phyloP scores from a whole-genome alignment of 2,329 filamentous ascomycete species.

The Cordyceps pruinosa region DNA sequence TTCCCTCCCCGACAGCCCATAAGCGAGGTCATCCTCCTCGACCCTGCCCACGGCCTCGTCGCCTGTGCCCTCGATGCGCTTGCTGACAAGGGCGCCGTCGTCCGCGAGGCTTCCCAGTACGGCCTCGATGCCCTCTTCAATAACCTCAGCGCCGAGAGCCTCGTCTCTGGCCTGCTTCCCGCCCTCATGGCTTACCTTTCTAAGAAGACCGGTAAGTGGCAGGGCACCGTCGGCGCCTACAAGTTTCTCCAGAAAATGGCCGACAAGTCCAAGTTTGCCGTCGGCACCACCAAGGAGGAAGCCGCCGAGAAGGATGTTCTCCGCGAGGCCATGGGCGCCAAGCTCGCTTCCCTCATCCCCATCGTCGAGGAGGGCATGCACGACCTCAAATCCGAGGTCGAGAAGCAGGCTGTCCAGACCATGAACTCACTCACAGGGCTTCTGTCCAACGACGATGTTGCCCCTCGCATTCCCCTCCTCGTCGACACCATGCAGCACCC shows the following conservation, averaged over 20 bases:
- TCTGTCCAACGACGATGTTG: constrained; percentile 94
- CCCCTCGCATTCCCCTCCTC: constrained; percentile 81
- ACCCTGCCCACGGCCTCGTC: constrained; percentile 73
- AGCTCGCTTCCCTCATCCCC: constrained; percentile 80
- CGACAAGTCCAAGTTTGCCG: constrained; percentile 82
- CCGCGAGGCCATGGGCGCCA: constrained; percentile 82
- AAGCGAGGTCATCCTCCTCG: constrained; percentile 72
- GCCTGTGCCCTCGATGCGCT: constrained; percentile 72
- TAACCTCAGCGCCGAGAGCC: constrained; percentile 71
- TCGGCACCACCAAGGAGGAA: constrained; percentile 72
- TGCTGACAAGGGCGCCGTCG: constrained; percentile 81
- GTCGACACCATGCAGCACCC: constrained; percentile 95
- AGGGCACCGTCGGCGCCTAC: constrained; percentile 83
- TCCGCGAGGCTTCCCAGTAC: constrained; percentile 89
- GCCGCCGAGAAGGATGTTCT: constrained; percentile 83
- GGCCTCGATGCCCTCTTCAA: constrained; percentile 83
- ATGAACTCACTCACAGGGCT: constrained; percentile 88
- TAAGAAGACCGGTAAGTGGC: constrained; percentile 91
- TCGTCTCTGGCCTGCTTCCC: constrained; percentile 77
- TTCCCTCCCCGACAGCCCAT: constrained; percentile 71
- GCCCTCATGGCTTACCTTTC: constrained; percentile 66
- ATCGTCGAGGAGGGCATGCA: constrained; percentile 92
- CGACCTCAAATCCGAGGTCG: constrained; percentile 82
- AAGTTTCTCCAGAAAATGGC: constrained; percentile 87
- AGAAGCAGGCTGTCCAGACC: constrained; percentile 83